Conservation (phyloP, 2,329 filamentous ascomycete genomes). For the Penicillium sp. region DNA sequence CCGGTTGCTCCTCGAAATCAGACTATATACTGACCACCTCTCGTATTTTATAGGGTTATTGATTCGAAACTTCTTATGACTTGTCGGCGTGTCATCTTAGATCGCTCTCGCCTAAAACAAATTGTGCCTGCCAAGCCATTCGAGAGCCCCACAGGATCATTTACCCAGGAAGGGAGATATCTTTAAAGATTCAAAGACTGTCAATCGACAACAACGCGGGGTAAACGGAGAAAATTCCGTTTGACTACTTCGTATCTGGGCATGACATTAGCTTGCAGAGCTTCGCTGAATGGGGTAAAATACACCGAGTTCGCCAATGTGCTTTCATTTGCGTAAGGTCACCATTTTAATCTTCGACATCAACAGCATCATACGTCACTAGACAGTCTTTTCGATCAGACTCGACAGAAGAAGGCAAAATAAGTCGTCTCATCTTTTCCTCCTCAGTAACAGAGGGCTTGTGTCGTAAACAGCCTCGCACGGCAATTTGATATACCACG, state of each 20-base stretch:
- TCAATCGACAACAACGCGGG: neutral
- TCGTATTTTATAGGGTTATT: neutral
- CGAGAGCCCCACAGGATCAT: neutral
- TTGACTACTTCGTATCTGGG: neutral
- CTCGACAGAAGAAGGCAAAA: neutral
- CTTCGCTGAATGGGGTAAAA: neutral
- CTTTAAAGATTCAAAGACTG: neutral
- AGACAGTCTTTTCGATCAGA: neutral
- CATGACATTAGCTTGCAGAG: neutral
- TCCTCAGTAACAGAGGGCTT: neutral
- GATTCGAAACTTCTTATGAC: neutral
- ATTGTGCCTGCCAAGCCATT: neutral
- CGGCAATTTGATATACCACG: neutral
- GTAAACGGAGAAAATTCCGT: neutral
- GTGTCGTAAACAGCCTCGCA: neutral
- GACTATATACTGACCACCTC: neutral
- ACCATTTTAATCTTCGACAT: neutral
- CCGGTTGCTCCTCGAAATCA: conserved; percentile 5
- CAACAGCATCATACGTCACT: neutral
- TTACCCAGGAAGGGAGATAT: neutral
- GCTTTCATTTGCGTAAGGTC: neutral
- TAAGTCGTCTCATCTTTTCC: neutral
- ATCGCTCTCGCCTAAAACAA: neutral
- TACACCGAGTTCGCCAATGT: too few species aligned
- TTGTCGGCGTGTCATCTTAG: neutral